A percentile compares a stretch with the other conserved stretches of the same genome.
These are phyloP conservation scores for Trametes maxima DNA, from an alignment of 768 basidiomycete genomes.

Conservation along the genomic window DNA sequence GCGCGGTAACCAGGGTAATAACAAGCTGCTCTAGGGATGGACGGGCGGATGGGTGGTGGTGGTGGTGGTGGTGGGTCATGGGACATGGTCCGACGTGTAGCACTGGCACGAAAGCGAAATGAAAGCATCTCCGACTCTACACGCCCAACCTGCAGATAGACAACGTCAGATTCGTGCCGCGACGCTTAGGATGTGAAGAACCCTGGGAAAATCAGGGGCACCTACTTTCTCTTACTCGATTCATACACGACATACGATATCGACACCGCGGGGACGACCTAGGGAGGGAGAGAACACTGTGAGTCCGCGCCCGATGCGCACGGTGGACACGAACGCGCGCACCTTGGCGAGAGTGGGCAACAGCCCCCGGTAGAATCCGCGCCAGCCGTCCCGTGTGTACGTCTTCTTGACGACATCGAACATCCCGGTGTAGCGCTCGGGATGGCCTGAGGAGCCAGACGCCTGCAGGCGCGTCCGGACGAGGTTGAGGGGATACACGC, in stretches of 20 bases:
- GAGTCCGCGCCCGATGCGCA: constrained; percentile 16
- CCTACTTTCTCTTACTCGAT: constrained; percentile 77
- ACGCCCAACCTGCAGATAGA: constrained; percentile 52
- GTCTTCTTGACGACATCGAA: constrained; percentile 83
- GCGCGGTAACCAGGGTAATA: constrained; percentile 2
- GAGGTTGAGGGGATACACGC: constrained; percentile 90
- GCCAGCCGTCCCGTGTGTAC: constrained; percentile 84
- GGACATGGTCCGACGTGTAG: constrained; percentile 6
- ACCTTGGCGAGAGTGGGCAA: constrained; percentile 94
- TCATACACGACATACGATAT: constrained; percentile 97
- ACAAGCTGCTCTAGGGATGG: constrained; percentile 11
- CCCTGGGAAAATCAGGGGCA: constrained; percentile 12
- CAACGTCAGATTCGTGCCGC: constrained; percentile 2
- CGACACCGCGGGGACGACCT: constrained; percentile 96
- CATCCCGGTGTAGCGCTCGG: constrained; percentile 87
- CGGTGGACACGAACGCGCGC: constrained; percentile 19
- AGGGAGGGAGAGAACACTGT: constrained; percentile 7
- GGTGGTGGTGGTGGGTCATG: too few relatives aligned
- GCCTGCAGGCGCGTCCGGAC: constrained; percentile 95
- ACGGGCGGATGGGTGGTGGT: too few relatives aligned
- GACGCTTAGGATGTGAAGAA: not conserved
- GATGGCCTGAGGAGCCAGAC: constrained; percentile 94
- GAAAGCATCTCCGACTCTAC: constrained; percentile 22
- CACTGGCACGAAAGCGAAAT: constrained; percentile 15
- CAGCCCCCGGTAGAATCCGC: constrained; percentile 92